Percentiles rank a stretch among this genome's conserved stretches.
Evolutionary conservation across 106 monocot species (phyloP).

Genomic region (Vanilla planifolia): DNA sequence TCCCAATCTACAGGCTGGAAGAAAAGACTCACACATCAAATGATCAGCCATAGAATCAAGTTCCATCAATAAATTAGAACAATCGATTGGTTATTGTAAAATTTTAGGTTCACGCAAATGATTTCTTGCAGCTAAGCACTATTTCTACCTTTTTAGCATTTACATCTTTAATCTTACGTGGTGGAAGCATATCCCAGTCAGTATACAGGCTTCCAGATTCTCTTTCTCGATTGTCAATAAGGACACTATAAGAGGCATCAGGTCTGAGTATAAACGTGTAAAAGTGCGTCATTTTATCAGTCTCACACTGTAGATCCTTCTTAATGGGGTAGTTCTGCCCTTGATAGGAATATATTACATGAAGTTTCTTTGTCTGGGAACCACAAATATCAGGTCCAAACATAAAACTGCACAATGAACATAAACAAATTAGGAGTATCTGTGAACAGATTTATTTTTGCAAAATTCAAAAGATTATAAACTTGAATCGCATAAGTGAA

Average conservation of each 20-base stretch:
- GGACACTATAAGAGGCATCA: slow-evolving; percentile 81
- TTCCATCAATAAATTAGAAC: not conserved
- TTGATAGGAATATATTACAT: slow-evolving; percentile 90
- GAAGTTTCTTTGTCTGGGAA: slow-evolving; percentile 95
- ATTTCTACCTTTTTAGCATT: slow-evolving; percentile 77
- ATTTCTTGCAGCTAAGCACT: no score
- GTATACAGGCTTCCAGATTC: slow-evolving; percentile 97
- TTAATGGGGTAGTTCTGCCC: slow-evolving; percentile 96
- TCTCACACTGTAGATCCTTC: slow-evolving; percentile 92
- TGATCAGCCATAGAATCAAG: not conserved
- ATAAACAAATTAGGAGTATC: not conserved
- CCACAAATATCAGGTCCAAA: slow-evolving; percentile 98
- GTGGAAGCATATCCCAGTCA: slow-evolving; percentile 98
- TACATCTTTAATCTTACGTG: slow-evolving; percentile 79
- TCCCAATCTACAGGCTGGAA: slow-evolving; percentile 94
- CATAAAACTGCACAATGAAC: slow-evolving; percentile 69
- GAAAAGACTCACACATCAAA: slow-evolving; percentile 9
- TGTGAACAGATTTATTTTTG: not conserved
- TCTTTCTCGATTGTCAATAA: slow-evolving; percentile 96
- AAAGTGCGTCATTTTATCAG: slow-evolving; percentile 88
- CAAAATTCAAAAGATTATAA: no score
- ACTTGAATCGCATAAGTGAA: no score
- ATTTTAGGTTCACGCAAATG: not conserved
- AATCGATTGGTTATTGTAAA: not conserved
- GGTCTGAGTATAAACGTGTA: slow-evolving; percentile 95